Evolutionary conservation across 805 yeast genomes (phyloP).

Genomic region (Candida suzukii): DNA sequence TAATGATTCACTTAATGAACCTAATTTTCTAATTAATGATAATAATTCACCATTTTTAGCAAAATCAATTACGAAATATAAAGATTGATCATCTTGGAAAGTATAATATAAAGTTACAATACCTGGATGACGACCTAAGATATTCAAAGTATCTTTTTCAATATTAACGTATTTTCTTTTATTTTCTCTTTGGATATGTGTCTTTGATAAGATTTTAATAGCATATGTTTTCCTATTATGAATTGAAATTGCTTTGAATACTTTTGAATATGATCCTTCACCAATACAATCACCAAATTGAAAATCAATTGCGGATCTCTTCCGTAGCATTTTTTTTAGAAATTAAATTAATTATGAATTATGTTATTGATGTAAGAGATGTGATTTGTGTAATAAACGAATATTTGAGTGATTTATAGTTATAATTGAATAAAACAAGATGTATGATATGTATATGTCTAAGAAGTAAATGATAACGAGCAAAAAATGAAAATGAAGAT

Average conservation of each 20-base stretch:
- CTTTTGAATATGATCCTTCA: slow-evolving; percentile 95
- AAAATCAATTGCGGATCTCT: slow-evolving; percentile 72
- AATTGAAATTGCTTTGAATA: slow-evolving; percentile 75
- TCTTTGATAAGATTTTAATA: slow-evolving; percentile 82
- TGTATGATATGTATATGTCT: too few species aligned
- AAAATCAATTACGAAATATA: slow-evolving; percentile 88
- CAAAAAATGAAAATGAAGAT: too few species aligned
- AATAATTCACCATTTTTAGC: slow-evolving; percentile 95
- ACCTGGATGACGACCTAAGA: slow-evolving; percentile 91
- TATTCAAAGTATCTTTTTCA: slow-evolving; percentile 83
- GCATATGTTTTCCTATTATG: slow-evolving; percentile 77
- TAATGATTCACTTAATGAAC: slow-evolving; percentile 69
- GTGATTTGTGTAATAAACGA: background rate
- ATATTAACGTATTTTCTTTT: slow-evolving; percentile 94
- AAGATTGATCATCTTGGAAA: slow-evolving; percentile 82
- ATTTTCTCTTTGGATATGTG: slow-evolving; percentile 89
- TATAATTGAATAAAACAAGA: too few species aligned
- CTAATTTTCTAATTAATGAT: slow-evolving; percentile 67
- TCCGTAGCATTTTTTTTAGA: slow-evolving; percentile 24
- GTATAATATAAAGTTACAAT: slow-evolving; percentile 88
- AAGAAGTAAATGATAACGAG: too few species aligned
- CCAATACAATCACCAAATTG: slow-evolving; percentile 85
- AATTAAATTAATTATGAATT: background rate
- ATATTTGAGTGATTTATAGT: too few species aligned
- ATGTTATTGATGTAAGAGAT: background rate